These are phyloP conservation scores for Fomitopsis pulvina DNA, from an alignment of 768 basidiomycete species.

Conservation along the genomic window DNA sequence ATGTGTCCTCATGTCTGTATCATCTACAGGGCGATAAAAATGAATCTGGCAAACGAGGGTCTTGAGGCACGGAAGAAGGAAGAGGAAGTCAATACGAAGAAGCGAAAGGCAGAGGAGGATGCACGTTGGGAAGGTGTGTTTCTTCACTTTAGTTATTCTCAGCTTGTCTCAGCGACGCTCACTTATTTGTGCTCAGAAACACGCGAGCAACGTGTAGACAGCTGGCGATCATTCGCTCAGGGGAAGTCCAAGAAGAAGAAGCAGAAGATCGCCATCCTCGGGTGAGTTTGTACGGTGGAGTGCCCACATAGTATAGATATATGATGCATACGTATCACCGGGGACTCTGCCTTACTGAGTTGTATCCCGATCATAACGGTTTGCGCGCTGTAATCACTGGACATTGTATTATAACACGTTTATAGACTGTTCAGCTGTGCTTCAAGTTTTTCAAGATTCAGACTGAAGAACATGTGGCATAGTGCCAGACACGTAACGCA, in stretches of 20 bases:
- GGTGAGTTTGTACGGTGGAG: conserved; percentile 17
- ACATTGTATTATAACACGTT: neutral
- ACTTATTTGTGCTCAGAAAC: conserved; percentile 22
- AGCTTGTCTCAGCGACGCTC: conserved; percentile 2
- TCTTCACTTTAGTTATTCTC: neutral
- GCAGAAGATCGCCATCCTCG: conserved; percentile 38
- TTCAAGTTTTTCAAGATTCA: neutral
- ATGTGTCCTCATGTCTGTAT: neutral
- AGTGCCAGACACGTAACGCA: too few species aligned
- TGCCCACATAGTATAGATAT: neutral
- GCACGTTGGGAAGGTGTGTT: conserved; percentile 79
- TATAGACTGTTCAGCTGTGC: neutral
- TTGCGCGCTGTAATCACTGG: neutral
- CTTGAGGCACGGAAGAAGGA: conserved; percentile 92
- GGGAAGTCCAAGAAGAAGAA: conserved; percentile 82
- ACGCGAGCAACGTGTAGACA: conserved; percentile 77
- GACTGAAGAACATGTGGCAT: too few species aligned
- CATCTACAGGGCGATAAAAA: conserved; percentile 67
- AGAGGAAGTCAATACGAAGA: conserved; percentile 67
- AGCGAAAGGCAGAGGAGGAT: conserved; percentile 87
- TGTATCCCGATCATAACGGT: neutral
- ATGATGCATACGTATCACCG: neutral
- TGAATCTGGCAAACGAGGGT: conserved; percentile 89
- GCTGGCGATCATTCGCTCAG: conserved; percentile 72
- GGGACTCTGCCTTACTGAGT: neutral